Conservation (phyloP, 176 grass and related monocot genomes). For the Musa itinerans region DNA sequence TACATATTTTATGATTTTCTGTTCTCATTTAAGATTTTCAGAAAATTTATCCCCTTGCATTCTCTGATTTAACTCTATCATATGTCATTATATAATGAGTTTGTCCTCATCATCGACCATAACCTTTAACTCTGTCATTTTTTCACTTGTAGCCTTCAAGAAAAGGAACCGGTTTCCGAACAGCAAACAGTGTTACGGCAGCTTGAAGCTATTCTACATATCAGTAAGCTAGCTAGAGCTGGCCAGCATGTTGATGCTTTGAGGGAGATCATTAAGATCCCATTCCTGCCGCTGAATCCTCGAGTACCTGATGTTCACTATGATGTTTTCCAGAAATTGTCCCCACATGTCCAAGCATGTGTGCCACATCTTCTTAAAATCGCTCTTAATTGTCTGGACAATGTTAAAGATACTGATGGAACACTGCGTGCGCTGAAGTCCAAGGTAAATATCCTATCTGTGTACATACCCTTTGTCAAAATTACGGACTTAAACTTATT, state of each 20-base stretch:
- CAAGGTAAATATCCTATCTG: slow-evolving; percentile 40
- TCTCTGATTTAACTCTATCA: background rate
- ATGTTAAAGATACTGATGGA: slow-evolving; percentile 76
- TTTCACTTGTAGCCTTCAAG: slow-evolving; percentile 45
- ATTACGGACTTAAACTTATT: background rate
- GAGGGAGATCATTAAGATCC: slow-evolving; percentile 67
- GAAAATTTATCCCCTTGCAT: too few species aligned
- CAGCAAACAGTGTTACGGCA: slow-evolving; percentile 75
- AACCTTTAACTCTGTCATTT: slow-evolving; percentile 16
- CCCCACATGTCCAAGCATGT: slow-evolving; percentile 70
- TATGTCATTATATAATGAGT: background rate
- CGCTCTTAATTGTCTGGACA: slow-evolving; percentile 70
- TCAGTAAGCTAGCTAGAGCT: slow-evolving; percentile 59
- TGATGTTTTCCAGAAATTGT: slow-evolving; percentile 72
- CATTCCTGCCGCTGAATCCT: slow-evolving; percentile 74
- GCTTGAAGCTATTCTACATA: slow-evolving; percentile 69
- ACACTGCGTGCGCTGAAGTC: slow-evolving; percentile 57
- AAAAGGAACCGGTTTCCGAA: slow-evolving; percentile 72
- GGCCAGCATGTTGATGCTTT: slow-evolving; percentile 74
- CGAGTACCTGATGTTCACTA: slow-evolving; percentile 47
- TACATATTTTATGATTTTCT: too few species aligned
- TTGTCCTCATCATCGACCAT: background rate
- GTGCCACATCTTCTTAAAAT: slow-evolving; percentile 84
- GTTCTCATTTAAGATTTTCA: too few species aligned
- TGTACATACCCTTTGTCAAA: background rate